Percentiles rank a stretch among this genome's conserved stretches.
These are phyloP conservation scores for Apiospora arundinis DNA, from an alignment of 2,329 filamentous ascomycete genomes.

Conservation along the genomic window DNA sequence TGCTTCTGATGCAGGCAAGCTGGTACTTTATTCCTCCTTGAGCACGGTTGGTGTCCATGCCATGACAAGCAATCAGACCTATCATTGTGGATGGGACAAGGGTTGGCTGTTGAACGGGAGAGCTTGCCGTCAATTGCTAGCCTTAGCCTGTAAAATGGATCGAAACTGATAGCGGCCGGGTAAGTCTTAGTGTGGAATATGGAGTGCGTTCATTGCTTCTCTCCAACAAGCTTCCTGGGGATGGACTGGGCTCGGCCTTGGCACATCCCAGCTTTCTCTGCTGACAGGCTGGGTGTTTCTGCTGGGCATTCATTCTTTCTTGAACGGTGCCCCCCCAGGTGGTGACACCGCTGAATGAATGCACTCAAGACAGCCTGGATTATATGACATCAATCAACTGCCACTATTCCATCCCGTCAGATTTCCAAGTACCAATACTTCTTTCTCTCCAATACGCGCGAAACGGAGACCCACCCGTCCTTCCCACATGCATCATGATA, in stretches of 20 bases:
- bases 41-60: too few species aligned
- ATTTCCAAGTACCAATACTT: not conserved
- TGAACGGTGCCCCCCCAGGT: not conserved
- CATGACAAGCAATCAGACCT: not conserved
- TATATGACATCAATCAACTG: not conserved
- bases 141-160: not conserved
- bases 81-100: not conserved
- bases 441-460: not conserved
- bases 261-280: not conserved
- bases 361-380: not conserved
- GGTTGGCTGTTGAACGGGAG: not conserved
- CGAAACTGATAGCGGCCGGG: not conserved
- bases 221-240: slow-evolving; percentile 18
- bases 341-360: not conserved
- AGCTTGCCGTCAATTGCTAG: not conserved
- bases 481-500: slow-evolving; percentile 5
- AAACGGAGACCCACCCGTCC: not conserved
- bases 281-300: not conserved
- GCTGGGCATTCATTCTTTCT: not conserved
- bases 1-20: not conserved
- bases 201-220: not conserved
- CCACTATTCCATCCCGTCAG: not conserved
- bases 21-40: not conserved
- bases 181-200: not conserved
- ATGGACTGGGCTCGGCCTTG: not conserved